phyloP scores from a whole-genome alignment of 2,329 filamentous ascomycete species.

The Colletotrichum godetiae region DNA sequence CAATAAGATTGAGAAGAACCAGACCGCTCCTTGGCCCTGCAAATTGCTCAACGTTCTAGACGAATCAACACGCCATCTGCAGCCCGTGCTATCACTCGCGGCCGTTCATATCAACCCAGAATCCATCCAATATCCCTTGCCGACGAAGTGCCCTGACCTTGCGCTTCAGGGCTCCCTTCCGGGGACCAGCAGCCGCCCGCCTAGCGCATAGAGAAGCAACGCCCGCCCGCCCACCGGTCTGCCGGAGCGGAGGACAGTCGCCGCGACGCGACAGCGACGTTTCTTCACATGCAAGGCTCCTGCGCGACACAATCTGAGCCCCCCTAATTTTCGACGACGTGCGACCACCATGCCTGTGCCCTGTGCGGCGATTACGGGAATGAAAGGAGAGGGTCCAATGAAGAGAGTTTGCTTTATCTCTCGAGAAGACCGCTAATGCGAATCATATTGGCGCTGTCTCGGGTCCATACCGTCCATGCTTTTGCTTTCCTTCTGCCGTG shows the following conservation, averaged over 20 bases:
- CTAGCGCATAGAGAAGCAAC: background rate
- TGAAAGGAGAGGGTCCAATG: conserved; percentile 20
- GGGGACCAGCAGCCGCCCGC: conserved; percentile 10
- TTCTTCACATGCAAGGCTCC: conserved; percentile 24
- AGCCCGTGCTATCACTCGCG: background rate
- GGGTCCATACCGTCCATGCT: conserved; percentile 4
- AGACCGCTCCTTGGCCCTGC: conserved; percentile 3
- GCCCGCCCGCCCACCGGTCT: background rate
- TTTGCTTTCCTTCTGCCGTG: background rate
- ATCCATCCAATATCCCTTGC: background rate
- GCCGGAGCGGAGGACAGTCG: background rate
- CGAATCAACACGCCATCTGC: conserved; percentile 6
- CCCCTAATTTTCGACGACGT: background rate
- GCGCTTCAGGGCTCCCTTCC: background rate
- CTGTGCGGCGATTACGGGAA: conserved; percentile 26
- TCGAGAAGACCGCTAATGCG: background rate
- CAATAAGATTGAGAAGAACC: conserved; percentile 11
- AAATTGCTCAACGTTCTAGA: background rate
- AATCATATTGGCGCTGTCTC: conserved; percentile 21
- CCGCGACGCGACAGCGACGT: conserved; percentile 8
- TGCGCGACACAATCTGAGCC: background rate
- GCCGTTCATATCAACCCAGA: background rate
- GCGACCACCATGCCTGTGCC: conserved; percentile 1
- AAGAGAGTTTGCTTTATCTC: conserved; percentile 30
- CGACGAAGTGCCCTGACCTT: conserved; percentile 1